phyloP scores from a whole-genome alignment of 768 basidiomycete species.

The Cubamyces sp. region DNA sequence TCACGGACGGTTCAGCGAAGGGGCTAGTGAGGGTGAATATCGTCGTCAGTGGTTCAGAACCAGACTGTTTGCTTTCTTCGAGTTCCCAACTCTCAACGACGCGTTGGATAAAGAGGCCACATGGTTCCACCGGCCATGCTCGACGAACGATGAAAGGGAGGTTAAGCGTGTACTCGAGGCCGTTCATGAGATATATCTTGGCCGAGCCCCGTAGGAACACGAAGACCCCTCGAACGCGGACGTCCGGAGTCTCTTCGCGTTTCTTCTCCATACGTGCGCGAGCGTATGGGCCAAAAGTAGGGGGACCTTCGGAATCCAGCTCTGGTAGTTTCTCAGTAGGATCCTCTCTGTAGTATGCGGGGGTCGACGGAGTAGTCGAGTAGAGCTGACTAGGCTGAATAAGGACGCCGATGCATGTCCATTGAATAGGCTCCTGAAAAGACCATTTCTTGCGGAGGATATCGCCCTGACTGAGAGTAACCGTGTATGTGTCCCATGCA shows the following conservation, averaged over 20 bases:
- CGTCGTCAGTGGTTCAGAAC: constrained; percentile 74
- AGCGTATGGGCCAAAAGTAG: constrained; percentile 47
- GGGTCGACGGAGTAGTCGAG: constrained; percentile 30
- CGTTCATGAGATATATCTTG: constrained; percentile 71
- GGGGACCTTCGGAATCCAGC: constrained; percentile 33
- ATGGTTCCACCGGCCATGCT: constrained; percentile 79
- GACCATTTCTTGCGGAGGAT: constrained; percentile 76
- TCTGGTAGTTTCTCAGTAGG: constrained; percentile 30
- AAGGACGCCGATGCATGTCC: constrained; percentile 77
- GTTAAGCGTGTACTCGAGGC: constrained; percentile 75
- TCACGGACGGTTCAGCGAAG: constrained; percentile 71
- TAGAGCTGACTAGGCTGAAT: constrained; percentile 51
- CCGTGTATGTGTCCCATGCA: constrained; percentile 67
- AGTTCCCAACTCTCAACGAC: constrained; percentile 69
- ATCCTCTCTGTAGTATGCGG: constrained; percentile 37
- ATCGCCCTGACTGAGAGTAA: constrained; percentile 67
- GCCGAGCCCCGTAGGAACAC: constrained; percentile 78
- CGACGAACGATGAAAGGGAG: constrained; percentile 79
- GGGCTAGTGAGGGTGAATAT: constrained; percentile 80
- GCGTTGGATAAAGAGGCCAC: constrained; percentile 80
- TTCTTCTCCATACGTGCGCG: constrained; percentile 37
- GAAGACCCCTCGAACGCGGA: constrained; percentile 64
- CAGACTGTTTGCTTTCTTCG: constrained; percentile 64
- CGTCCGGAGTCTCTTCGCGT: constrained; percentile 43
- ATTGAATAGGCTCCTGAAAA: constrained; percentile 75